Base-by-base conservation (phyloP, 2,329 filamentous ascomycete genomes). In the Fusarium azukiicola region DNA sequence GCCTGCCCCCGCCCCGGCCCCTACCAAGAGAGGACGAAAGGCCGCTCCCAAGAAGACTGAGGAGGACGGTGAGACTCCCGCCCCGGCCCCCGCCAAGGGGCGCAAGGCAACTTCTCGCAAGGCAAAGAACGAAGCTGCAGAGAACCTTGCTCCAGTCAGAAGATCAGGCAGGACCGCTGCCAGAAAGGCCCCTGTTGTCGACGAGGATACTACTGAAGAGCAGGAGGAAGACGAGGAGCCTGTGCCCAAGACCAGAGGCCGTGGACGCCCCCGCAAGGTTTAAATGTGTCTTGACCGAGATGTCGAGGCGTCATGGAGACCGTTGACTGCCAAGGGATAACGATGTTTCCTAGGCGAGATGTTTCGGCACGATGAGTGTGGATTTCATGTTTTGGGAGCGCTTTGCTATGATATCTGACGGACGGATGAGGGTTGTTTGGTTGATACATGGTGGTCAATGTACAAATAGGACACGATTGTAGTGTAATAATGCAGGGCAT, bases 171-270 rank as follows among this genome's bases (percentile, higher is more conserved):
- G 72, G 71, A 64, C 76, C 36, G 38, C 67, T 32, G 19, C 69
- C 52, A 82, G 76, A 67, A 81, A 82, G 61, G 79, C 61, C 3
- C 32, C 69, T 49, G 67, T 36, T 21, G 44, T 54, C 52, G 75
- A 74, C 44, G 74, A 72, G 14, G 78, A 79, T 19, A 78, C 44
- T 23, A 73, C 61, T 23, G 74, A 63, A 23, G 77, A 78, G 27
- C 52, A 73, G 17, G 75, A 69, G 44, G 67, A 64, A 44, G 76
- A 80, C 44, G 76, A 84, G 67, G 83, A 88, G 80, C 79, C 85
- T 42, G 85, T 81, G 9, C 80, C 86, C 17, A 88, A 86, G 81
- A 77, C 84, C 56, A 79, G 74, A 69, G 69, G 63, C 42, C 79
- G 84, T 21, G 81, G 83, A 54, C 84, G 85, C 36, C 71, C 83